Evolutionary conservation across 805 yeast genomes (phyloP), one percentile per base, ranked within the genome.

Genomic region (Hanseniaspora valbyensis): DNA sequence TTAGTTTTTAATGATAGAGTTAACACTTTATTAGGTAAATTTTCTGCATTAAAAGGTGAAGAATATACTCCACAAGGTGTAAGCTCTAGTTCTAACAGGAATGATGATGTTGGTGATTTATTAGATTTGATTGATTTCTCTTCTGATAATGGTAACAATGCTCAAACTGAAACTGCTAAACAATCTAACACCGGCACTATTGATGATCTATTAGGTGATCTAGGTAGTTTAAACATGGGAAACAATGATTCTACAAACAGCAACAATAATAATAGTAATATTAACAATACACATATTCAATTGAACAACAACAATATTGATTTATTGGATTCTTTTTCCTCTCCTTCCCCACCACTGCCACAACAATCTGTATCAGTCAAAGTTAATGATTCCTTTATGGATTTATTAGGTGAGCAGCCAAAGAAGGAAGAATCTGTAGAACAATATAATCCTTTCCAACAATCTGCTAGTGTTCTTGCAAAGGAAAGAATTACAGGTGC

Each of bases 111-210:
- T 42, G 66, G 72, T 9, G 67, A 70, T 49, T 66, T 69, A 38
- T 70, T 74, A 33, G 77, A 78, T 53, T 70, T 87, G 57, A 83
- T 88, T 54, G 95, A 87, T 60, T 78, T 87, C 57, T 94, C 76
- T 60, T 85, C 78, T 56, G 79, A 72, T 44, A 64, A 32, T 62
- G 58, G 4, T 29, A 52, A 56, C 59, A 34, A 45, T 58, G 34
- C 59, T 39, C 24, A 59, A 26, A 29, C 55, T 25, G 28, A 51
- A 33, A 44, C 50, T 21, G 18, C 52, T 13, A 28, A 14, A 14
- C 42, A 21, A 39, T n/a, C 39, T 54, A 54, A 44, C 45, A 57
- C 18, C n/a, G 32, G 37, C 30, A 28, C 34, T 26, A 19, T 81
- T 48, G 77, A 78, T 49, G 95, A 88, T 62, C 71, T 89, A 55